A percentile compares a stretch with the other conserved stretches of the same genome.
Conservation (phyloP, 768 basidiomycete genomes). For the Plicaturopsis crispa region DNA sequence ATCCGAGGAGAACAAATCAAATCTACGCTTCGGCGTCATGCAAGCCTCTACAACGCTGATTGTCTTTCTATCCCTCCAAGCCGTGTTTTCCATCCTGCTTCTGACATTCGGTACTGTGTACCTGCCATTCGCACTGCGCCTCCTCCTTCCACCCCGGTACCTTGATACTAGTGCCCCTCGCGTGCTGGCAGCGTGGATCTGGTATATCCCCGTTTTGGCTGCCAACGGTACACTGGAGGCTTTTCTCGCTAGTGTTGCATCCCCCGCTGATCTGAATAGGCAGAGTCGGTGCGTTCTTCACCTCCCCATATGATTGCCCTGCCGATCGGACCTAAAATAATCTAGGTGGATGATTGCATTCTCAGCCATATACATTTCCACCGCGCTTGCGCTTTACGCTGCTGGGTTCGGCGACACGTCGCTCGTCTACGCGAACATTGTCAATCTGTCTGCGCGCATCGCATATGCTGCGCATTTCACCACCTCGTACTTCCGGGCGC, state of each 20-base stretch:
- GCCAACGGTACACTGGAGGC: constrained; percentile 91
- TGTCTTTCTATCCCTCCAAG: constrained; percentile 59
- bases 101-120: constrained; percentile 71
- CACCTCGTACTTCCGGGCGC: constrained; percentile 34
- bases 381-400: constrained; percentile 39
- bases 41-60: constrained; percentile 45
- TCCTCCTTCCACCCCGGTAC: constrained; percentile 69
- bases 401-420: constrained; percentile 54
- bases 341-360: constrained; percentile 73
- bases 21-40: constrained; percentile 12
- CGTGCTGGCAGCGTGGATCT: constrained; percentile 75
- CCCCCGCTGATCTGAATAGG: constrained; percentile 50
- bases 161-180: constrained; percentile 69
- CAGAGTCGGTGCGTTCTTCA: constrained; percentile 52
- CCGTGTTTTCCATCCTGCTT: constrained; percentile 60
- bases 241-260: constrained; percentile 76
- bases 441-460: constrained; percentile 57
- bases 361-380: constrained; percentile 57
- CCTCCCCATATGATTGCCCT: no score
- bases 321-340: no score
- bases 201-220: constrained; percentile 85
- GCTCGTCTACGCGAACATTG: constrained; percentile 71
- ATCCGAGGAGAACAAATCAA: constrained; percentile 1
- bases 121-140: constrained; percentile 55
- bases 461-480: constrained; percentile 49